Evolutionary conservation across 371 early-diverging fungal genomes (phyloP), one percentile per base, ranked within the genome.

Genomic region (Massospora cicadina): DNA sequence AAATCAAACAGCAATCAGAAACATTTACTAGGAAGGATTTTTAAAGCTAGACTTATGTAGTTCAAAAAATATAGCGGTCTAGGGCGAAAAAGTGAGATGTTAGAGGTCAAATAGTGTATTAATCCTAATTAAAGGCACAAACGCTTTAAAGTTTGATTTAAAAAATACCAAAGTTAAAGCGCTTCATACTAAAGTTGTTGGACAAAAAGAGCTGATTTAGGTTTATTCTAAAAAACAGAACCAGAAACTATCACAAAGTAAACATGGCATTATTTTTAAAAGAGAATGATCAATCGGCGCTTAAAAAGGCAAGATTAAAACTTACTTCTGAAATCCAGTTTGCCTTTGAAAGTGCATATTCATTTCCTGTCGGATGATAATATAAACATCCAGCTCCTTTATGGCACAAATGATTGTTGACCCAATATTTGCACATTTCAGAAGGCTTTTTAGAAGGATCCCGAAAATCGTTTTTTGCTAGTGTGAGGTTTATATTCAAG

Each of bases 361-460:
- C 28, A 23, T 27, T 26, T 7, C 28, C 58, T 10, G 43, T 43
- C 26, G 58, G 58, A 57, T 57, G 58, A 25, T 57, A 27, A 57
- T 57, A 57, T 25, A 25, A 25, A 57, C 58, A 57, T 3, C 28
- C n/a, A 25, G 10, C 26, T 25, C 26, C 28, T 26, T 57, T 57
- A 12, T 3, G 23, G 26, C 58, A 57, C 7, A 23, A 23, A 23
- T 57, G 58, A 57, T 57, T 57, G 58, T 57, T 57, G 23, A 57
- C 12, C 58, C 58, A 57, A 57, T 57, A 57, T 57, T 57, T 57
- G 26, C 58, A 57, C 43, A 43, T 5, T 10, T 43, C 43, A 17
- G 43, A 17, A 17, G 43, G 17, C 17, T 5, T 43, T 43, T 43
- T n/a, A n/a, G 43, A 43, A 17, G 5, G 43, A 43, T 43, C 10